These are phyloP conservation scores for Acer saccharum DNA, from an alignment of 345 rosid species.

Conservation along the genomic window DNA sequence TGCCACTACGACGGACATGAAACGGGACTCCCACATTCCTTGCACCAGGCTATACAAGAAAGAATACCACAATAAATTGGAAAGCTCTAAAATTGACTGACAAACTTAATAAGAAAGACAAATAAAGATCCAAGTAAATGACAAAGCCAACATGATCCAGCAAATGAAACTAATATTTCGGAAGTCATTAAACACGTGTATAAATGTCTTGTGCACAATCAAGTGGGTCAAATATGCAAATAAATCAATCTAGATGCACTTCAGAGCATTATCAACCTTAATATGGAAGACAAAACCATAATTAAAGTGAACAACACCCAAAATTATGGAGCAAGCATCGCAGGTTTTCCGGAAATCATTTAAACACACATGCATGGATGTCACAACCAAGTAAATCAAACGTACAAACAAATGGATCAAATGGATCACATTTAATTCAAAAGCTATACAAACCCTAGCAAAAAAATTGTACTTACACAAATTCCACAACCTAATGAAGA, in stretches of 20 bases:
- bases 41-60: conserved; percentile 39
- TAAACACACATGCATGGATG: background rate
- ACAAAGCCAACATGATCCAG: no score
- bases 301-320: background rate
- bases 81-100: background rate
- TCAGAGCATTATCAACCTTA: background rate
- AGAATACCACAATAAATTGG: conserved; percentile 9
- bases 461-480: background rate
- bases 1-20: conserved; percentile 32
- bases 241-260: background rate
- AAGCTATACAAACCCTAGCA: background rate
- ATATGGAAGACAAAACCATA: background rate
- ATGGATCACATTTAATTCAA: no score
- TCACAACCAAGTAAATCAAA: background rate
- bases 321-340: background rate
- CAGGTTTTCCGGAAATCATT: background rate
- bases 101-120: background rate
- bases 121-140: no score
- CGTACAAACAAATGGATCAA: background rate
- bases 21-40: conserved; percentile 39
- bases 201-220: conserved; percentile 1
- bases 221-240: conserved; percentile 1
- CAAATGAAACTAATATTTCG: background rate
- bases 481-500: background rate
- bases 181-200: conserved; percentile 8